phyloP scores from a whole-genome alignment of 768 basidiomycete genomes.

The Suillus alpinus region DNA sequence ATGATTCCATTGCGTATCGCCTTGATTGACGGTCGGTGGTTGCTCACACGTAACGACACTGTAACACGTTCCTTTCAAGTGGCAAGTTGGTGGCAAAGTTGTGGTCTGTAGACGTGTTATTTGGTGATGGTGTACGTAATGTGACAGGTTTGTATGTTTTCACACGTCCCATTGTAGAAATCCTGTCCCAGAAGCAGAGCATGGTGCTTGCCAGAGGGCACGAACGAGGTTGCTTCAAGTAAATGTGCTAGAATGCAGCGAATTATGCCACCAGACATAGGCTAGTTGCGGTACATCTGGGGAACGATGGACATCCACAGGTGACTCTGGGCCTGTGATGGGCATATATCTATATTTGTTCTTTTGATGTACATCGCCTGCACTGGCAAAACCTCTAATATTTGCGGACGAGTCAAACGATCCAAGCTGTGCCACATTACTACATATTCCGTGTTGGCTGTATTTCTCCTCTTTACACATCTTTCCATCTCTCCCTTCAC shows the following conservation, averaged over 20 bases:
- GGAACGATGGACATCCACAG: neutral
- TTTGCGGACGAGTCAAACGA: neutral
- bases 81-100: neutral
- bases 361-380: neutral
- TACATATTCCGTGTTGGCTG: constrained; percentile 17
- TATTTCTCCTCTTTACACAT: constrained; percentile 10
- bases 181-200: neutral
- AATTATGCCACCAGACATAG: neutral
- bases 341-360: neutral
- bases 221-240: neutral
- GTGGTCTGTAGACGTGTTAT: constrained; percentile 19
- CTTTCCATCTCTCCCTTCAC: constrained; percentile 1
- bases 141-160: neutral
- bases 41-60: neutral
- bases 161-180: constrained; percentile 14
- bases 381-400: neutral
- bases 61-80: neutral
- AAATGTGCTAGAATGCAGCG: neutral
- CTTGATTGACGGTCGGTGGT: neutral
- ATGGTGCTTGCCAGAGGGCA: neutral
- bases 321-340: constrained; percentile 12
- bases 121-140: constrained; percentile 9
- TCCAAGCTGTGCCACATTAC: constrained; percentile 26
- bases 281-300: neutral
- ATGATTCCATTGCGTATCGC: constrained; percentile 50